Percentiles rank a stretch among this genome's conserved stretches.
phyloP scores from a whole-genome alignment of 2,329 filamentous ascomycete species.

The Diaporthe velutina region DNA sequence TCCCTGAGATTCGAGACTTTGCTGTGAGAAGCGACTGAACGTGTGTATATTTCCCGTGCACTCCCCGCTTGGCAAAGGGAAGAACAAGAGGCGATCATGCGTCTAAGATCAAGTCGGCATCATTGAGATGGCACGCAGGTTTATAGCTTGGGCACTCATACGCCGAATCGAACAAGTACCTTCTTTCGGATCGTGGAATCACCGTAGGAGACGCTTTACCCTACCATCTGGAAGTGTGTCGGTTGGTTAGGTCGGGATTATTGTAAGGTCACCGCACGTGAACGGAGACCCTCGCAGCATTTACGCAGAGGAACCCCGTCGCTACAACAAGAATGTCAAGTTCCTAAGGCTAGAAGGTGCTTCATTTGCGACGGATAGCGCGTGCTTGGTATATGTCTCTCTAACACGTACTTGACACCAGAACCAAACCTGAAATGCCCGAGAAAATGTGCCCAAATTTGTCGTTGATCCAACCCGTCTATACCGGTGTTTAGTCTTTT shows the following conservation, averaged over 20 bases:
- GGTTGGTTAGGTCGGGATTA: neutral
- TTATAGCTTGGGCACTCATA: neutral
- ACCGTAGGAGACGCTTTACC: too few species aligned
- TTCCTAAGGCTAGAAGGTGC: neutral
- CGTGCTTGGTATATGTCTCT: constrained; percentile 30
- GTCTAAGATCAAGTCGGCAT: too few species aligned
- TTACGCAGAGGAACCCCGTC: neutral
- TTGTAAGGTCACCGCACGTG: neutral
- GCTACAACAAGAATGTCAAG: neutral
- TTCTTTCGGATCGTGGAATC: too few species aligned
- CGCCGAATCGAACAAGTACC: too few species aligned
- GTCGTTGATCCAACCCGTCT: constrained; percentile 23
- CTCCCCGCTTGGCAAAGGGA: neutral
- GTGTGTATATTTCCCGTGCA: neutral
- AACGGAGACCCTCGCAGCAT: neutral
- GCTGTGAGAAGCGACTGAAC: neutral
- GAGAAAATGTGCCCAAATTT: neutral
- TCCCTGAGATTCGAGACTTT: neutral
- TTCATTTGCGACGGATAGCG: constrained; percentile 1
- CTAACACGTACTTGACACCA: constrained; percentile 3
- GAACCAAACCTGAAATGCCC: neutral
- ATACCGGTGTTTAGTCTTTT: constrained; percentile 40
- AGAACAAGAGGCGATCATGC: neutral
- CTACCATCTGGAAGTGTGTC: too few species aligned
- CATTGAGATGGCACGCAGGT: neutral